Evolutionary conservation across 2,329 filamentous ascomycete species (phyloP), one percentile per base, ranked within the genome.

Genomic region (Arthrobotrys conoides): DNA sequence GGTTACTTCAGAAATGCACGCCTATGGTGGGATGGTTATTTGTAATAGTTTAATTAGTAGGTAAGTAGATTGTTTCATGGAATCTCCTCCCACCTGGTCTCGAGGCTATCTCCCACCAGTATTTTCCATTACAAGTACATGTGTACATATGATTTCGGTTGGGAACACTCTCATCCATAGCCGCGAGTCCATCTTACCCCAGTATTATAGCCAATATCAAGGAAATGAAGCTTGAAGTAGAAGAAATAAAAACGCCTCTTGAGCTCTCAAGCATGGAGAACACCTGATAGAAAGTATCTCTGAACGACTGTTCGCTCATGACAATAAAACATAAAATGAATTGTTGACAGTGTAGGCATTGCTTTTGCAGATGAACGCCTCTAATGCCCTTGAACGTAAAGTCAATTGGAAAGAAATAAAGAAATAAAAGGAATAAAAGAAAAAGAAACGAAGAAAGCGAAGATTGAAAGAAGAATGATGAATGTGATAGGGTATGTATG

Each of bases 331-430:
- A 41, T 51, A 63, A 63, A 27, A 63, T 20, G 36, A 27, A 41
- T 51, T 41, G 20, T 61, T 27, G 30, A 4, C 20, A 51, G 27
- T 41, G 27, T 24, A 27, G 55, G 53, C 24, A 63, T 71, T 44
- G 36, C 53, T 71, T 71, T 71, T 71, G 38, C 46, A 51, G 10
- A 67, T 48, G 20, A 72, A 72, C 69, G 69, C 69, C 69, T 72
- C 69, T 72, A 72, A 66, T 55, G 48, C 64, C 48, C 48, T 44
- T 65, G 59, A 33, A 65, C 48, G 44, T 64, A 44, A 64, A 41
- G 12, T 41, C 14, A 16, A 66, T n/a, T 51, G 27, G 16, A 65
- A 65, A 24, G n/a, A n/a, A n/a, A n/a, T n/a, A n/a, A 33, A 16
- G 22, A 51, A 51, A n/a, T 51, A 16, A 51, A 51, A 24, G 10